Base-by-base conservation (phyloP, 202 grass and related monocot genomes). In the Panicum virgatum region DNA sequence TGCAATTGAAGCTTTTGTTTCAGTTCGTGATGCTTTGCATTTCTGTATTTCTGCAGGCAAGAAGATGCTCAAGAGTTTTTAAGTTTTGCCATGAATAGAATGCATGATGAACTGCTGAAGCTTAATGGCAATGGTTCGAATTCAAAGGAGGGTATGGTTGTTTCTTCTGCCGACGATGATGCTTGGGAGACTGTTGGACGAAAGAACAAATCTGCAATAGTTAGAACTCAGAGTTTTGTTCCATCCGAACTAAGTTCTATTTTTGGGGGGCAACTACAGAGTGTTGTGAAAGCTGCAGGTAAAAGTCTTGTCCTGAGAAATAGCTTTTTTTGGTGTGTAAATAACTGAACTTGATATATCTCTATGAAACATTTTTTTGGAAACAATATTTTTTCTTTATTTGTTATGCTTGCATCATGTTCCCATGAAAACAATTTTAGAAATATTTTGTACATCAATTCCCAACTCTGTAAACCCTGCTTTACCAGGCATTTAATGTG, bases 51-150 rank as follows among this genome's bases (percentile, higher is more conserved):
- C 57, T 94, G 20, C 78, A 98, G 96, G 75, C 96, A 98, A 77
- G 96, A 98, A 81, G 96, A 98, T 87, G 96, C 96, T 36, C 96
- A 98, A 80, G 96, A 98, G 61, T 96, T 98, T 50, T 83, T 98
- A 60, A 92, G 92, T 80, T 98, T 96, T 83, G 79, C 89, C 36
- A 90, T 98, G 92, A 87, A 96, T 86, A 90, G 81, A 92, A 98
- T 98, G 92, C 96, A 98, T 78, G 86, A 96, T 83, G 96, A 98
- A 78, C 77, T 98, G 61, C 78, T 98, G 83, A 98, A 92, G 74
- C 85, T 98, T 82, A 91, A 93, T 25, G 88, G 88, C 18, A 69
- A 80, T 69, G 62, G 53, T 60, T 73, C 69, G 72, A 83, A 91
- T 84, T 92, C 72, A 68, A 91, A 88, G 82, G 89, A 88, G 44